Conservation (phyloP, 192 early-diverging fungal genomes). For the Coemansia sp. region DNA sequence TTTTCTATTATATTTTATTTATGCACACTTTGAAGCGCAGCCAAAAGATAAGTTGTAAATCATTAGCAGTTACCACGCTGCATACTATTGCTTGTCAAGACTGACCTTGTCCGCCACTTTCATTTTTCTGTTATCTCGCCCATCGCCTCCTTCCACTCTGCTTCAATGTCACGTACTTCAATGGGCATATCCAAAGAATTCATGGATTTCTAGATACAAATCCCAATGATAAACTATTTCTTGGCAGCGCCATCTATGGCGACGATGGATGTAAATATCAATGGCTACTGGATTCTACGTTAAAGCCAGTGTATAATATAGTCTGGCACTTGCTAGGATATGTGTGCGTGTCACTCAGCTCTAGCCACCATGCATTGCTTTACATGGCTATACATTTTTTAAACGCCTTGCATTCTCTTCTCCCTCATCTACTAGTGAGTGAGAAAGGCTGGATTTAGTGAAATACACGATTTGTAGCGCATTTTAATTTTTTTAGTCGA, state of each 20-base stretch:
- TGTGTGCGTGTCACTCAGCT: constrained; percentile 4
- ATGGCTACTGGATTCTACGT: background rate
- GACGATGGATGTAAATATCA: background rate
- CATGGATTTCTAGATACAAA: background rate
- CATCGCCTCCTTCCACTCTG: background rate
- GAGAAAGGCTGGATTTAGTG: background rate
- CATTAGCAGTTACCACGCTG: background rate
- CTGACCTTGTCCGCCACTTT: background rate
- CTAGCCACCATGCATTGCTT: constrained; percentile 7
- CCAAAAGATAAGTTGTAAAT: background rate
- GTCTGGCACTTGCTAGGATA: constrained; percentile 2
- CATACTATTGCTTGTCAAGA: background rate
- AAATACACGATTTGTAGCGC: background rate
- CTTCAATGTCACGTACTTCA: background rate
- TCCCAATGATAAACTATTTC: background rate
- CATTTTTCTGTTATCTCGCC: background rate
- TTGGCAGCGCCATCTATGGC: background rate
- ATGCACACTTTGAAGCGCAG: background rate
- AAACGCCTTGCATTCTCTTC: constrained; percentile 3
- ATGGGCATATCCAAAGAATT: background rate
- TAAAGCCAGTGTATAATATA: background rate
- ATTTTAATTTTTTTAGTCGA: background rate
- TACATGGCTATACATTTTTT: constrained; percentile 1
- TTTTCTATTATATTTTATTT: background rate
- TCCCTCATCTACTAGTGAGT: background rate